These are phyloP conservation scores for Phymatotrichopsis omnivora DNA, from an alignment of 2,329 filamentous ascomycete genomes.

Conservation along the genomic window DNA sequence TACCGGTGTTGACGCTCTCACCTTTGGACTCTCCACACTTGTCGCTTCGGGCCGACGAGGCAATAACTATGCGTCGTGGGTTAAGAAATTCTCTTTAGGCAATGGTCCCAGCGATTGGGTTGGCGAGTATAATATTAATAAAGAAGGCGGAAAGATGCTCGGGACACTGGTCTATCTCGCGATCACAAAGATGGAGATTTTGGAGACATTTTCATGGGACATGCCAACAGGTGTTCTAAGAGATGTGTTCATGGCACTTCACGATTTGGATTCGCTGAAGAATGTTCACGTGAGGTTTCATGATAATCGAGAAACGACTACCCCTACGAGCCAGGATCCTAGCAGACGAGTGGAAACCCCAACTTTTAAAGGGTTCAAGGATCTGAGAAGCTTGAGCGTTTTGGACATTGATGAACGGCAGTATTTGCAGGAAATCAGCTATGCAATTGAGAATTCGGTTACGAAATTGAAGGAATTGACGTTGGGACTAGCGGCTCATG, in stretches of 20 bases:
- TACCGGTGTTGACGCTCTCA: conserved; percentile 69
- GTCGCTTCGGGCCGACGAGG: conserved; percentile 58
- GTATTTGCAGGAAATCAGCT: conserved; percentile 72
- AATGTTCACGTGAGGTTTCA: conserved; percentile 76
- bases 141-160: conserved; percentile 82
- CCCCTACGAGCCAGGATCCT: conserved; percentile 38
- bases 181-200: conserved; percentile 68
- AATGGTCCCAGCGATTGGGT: conserved; percentile 72
- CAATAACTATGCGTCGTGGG: conserved; percentile 69
- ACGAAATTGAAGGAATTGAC: conserved; percentile 58
- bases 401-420: conserved; percentile 73
- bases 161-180: conserved; percentile 70
- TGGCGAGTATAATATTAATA: conserved; percentile 68
- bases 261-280: conserved; percentile 53
- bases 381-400: conserved; percentile 63
- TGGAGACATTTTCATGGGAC: conserved; percentile 78
- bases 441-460: conserved; percentile 62
- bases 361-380: conserved; percentile 66
- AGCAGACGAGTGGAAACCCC: conserved; percentile 61
- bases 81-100: conserved; percentile 72
- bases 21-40: conserved; percentile 69
- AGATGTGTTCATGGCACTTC: conserved; percentile 68
- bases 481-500: conserved; percentile 56
- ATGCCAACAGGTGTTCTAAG: conserved; percentile 77
- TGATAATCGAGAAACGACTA: conserved; percentile 51